These are phyloP conservation scores for Proliferodiscus dingleyae DNA, from an alignment of 2,329 filamentous ascomycete genomes.

Conservation along the genomic window DNA sequence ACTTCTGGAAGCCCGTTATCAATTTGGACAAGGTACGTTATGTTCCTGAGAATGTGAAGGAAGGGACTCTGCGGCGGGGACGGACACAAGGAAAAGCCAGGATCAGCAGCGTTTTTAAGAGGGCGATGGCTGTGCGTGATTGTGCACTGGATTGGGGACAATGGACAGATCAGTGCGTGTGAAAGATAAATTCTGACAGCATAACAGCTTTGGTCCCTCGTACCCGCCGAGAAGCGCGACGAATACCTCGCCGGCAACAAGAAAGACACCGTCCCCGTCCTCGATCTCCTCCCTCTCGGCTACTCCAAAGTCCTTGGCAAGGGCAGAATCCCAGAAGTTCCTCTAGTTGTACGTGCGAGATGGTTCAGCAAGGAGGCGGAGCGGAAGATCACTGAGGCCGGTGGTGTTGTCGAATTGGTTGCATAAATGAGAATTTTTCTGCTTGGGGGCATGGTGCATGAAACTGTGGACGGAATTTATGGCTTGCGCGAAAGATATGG, in stretches of 20 bases:
- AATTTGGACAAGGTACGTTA: conserved; percentile 90
- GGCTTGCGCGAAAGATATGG: conserved; percentile 12
- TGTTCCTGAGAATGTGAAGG: background rate
- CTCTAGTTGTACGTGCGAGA: conserved; percentile 88
- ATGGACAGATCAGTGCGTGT: too few relatives aligned
- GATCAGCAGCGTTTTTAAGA: too few relatives aligned
- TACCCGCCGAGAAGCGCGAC: conserved; percentile 88
- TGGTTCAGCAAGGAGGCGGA: conserved; percentile 96
- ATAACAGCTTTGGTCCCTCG: conserved; percentile 83
- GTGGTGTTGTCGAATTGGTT: conserved; percentile 92
- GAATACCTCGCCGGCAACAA: conserved; percentile 78
- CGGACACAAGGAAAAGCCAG: too few relatives aligned
- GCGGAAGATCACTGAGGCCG: conserved; percentile 98
- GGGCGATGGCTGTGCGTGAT: too few relatives aligned
- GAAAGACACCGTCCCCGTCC: conserved; percentile 89
- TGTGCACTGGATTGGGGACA: too few relatives aligned
- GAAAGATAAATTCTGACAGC: conserved; percentile 19
- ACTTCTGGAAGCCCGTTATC: conserved; percentile 98
- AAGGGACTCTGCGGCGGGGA: background rate
- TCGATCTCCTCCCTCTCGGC: conserved; percentile 94
- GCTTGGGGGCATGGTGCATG: conserved; percentile 9
- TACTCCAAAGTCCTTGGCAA: conserved; percentile 99
- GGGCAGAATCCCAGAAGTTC: conserved; percentile 89
- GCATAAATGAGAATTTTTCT: conserved; percentile 53
- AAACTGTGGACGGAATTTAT: conserved; percentile 4